Evolutionary conservation across 2,329 filamentous ascomycete species (phyloP).

Genomic region (Penicillium sp.): DNA sequence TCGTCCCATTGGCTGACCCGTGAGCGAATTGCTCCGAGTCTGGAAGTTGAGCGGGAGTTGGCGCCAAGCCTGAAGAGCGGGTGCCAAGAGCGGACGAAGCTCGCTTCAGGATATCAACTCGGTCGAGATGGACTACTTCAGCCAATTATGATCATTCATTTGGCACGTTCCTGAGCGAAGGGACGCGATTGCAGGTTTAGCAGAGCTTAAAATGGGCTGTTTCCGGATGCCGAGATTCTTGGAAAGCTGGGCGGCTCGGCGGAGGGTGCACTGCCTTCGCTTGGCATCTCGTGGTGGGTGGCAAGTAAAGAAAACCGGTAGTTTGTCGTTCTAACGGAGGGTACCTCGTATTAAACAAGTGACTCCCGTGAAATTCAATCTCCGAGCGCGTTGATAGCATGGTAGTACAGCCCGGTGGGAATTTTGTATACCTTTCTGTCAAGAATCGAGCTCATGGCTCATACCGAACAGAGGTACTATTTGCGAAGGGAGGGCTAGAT

Average conservation of each 20-base stretch:
- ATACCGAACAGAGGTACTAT: too few relatives aligned
- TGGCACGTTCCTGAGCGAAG: slow-evolving; percentile 4
- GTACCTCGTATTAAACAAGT: too few relatives aligned
- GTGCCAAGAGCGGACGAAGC: slow-evolving; percentile 13
- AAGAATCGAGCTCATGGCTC: too few relatives aligned
- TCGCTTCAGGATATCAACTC: background rate
- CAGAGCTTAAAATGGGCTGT: slow-evolving; percentile 1
- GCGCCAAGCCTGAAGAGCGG: slow-evolving; percentile 8
- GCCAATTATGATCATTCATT: background rate
- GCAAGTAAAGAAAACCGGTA: background rate
- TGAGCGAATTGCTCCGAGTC: background rate
- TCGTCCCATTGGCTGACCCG: background rate
- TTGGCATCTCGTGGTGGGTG: slow-evolving; percentile 3
- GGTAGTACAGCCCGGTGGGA: too few relatives aligned
- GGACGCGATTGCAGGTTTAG: slow-evolving; percentile 5
- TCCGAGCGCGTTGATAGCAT: too few relatives aligned
- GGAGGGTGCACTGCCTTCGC: slow-evolving; percentile 4
- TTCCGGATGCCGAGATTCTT: slow-evolving; percentile 5
- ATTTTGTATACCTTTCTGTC: too few relatives aligned
- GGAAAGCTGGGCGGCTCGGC: slow-evolving; percentile 7
- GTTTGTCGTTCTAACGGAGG: background rate
- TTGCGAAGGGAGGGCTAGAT: too few relatives aligned
- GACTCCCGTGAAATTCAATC: too few relatives aligned
- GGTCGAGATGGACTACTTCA: background rate
- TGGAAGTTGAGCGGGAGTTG: background rate